Conservation (phyloP, 2,329 filamentous ascomycete genomes). For the Botrytis medusae region DNA sequence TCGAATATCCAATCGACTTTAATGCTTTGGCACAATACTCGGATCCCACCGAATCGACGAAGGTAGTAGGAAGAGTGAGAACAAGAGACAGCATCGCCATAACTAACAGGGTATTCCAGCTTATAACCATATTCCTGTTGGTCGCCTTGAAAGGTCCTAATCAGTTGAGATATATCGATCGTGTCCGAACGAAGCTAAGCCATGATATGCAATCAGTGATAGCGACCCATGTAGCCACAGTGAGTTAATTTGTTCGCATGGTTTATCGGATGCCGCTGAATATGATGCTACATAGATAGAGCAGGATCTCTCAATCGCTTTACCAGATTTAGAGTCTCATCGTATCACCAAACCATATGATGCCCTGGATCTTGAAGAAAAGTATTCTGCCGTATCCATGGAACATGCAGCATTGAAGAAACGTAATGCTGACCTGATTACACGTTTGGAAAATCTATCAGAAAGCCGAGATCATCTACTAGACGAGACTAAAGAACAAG, state of each 20-base stretch:
- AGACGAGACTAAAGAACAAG: constrained; percentile 55
- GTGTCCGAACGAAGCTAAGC: constrained; percentile 46
- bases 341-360: constrained; percentile 4
- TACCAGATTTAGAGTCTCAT: neutral
- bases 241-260: constrained; percentile 18
- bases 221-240: constrained; percentile 35
- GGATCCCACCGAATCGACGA: constrained; percentile 53
- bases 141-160: constrained; percentile 61
- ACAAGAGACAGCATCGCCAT: constrained; percentile 9
- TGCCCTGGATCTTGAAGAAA: constrained; percentile 48
- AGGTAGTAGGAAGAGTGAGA: constrained; percentile 43
- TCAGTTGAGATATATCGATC: constrained; percentile 53
- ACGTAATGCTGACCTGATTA: constrained; percentile 57
- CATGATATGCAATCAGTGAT: constrained; percentile 45
- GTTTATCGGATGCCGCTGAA: constrained; percentile 1
- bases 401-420: constrained; percentile 59
- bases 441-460: constrained; percentile 59
- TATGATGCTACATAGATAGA: constrained; percentile 5
- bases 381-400: constrained; percentile 42
- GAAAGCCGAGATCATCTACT: constrained; percentile 60
- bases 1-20: constrained; percentile 53
- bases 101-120: constrained; percentile 44
- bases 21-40: constrained; percentile 58
- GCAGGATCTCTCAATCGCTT: constrained; percentile 17
- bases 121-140: constrained; percentile 63